These are phyloP conservation scores for Podaxis sp. DNA, from an alignment of 768 basidiomycete genomes.

Conservation along the genomic window DNA sequence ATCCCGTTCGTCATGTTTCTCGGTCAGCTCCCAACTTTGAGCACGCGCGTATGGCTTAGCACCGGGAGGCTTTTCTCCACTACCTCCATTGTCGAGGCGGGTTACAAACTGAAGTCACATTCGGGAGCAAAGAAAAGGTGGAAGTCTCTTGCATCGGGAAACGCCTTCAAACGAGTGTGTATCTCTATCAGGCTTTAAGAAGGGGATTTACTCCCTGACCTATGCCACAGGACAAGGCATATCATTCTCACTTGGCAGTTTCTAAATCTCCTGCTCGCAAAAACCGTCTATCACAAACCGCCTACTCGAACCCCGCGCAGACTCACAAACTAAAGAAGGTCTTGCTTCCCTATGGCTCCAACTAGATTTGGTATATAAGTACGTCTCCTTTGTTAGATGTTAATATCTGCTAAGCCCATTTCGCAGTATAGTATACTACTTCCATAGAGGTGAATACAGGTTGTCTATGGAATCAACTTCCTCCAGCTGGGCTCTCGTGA, in stretches of 20 bases:
- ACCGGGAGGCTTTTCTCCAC: conserved; percentile 57
- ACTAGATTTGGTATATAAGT: conserved; percentile 19
- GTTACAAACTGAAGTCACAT: conserved; percentile 81
- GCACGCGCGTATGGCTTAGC: conserved; percentile 20
- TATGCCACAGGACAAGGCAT: conserved; percentile 58
- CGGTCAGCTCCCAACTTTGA: conserved; percentile 13
- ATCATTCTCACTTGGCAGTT: conserved; percentile 71
- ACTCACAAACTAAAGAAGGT: conserved; percentile 64
- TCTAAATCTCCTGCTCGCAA: conserved; percentile 63
- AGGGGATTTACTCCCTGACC: neutral
- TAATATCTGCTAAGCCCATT: neutral
- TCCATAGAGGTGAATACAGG: neutral
- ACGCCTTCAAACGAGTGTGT: conserved; percentile 72
- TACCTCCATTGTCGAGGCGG: conserved; percentile 50
- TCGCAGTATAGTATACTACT: neutral
- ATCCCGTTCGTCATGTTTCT: conserved; percentile 21
- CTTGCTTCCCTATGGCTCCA: conserved; percentile 65
- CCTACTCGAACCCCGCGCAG: conserved; percentile 66
- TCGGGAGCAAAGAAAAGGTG: conserved; percentile 82
- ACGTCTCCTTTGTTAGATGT: neutral
- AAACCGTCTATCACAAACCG: conserved; percentile 63
- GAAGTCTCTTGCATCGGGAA: conserved; percentile 65
- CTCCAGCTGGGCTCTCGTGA: neutral
- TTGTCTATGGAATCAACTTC: neutral
- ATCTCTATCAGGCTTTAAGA: neutral